phyloP scores from a whole-genome alignment of 768 basidiomycete species.

The Termitomyces sp. region DNA sequence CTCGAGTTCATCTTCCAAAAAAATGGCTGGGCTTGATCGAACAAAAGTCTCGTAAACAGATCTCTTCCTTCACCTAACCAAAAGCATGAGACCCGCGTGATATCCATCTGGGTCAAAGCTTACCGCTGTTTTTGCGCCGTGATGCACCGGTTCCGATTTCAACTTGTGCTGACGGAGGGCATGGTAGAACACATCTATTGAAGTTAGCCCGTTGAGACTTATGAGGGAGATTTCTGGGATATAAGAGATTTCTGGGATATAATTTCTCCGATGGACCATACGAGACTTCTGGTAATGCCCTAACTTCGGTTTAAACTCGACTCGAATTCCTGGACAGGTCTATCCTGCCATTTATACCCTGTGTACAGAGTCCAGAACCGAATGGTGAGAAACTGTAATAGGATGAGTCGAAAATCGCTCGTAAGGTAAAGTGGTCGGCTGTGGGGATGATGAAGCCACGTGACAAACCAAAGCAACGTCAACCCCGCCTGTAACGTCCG shows the following conservation, averaged over 20 bases:
- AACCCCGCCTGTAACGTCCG: constrained; percentile 6
- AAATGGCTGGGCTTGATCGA: neutral
- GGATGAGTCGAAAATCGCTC: neutral
- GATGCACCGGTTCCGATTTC: neutral
- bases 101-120: neutral
- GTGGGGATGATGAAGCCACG: constrained; percentile 5
- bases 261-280: too few relatives aligned
- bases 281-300: too few relatives aligned
- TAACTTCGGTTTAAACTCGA: neutral
- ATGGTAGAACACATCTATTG: neutral
- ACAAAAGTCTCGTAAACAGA: neutral
- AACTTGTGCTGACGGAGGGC: neutral
- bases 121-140: neutral
- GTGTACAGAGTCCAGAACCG: neutral
- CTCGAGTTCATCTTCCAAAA: neutral
- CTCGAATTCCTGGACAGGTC: neutral
- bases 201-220: neutral
- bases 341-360: neutral
- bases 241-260: too few relatives aligned
- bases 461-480: constrained; percentile 6
- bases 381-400: neutral
- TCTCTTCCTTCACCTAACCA: neutral
- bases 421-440: too few relatives aligned
- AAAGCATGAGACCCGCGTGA: neutral
- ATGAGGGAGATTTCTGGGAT: too few relatives aligned